phyloP scores from a whole-genome alignment of 495 filamentous ascomycete species.

The Mycothermus thermophilus region DNA sequence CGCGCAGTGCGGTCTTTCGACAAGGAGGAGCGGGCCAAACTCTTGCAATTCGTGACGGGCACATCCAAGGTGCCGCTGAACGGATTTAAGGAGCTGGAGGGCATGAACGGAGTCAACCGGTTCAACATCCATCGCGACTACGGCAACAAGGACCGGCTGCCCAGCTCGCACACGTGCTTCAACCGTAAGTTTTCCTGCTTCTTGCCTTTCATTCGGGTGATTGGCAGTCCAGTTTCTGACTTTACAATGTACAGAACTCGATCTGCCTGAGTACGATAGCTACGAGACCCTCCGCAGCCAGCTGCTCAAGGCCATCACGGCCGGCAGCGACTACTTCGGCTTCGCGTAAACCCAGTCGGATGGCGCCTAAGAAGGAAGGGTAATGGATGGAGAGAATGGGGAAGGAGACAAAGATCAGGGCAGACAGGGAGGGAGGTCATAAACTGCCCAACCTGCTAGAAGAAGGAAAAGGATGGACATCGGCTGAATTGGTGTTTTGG shows the following conservation, averaged over 20 bases:
- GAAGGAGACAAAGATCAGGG: constrained; percentile 1
- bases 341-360: constrained; percentile 56
- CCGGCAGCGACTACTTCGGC: constrained; percentile 94
- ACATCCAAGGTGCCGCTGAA: constrained; percentile 98
- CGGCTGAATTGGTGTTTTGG: background rate
- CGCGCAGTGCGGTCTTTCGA: constrained; percentile 94
- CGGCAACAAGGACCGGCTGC: constrained; percentile 91
- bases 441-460: constrained; percentile 12
- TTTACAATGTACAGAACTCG: constrained; percentile 64
- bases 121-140: constrained; percentile 99
- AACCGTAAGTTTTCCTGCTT: constrained; percentile 98
- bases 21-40: constrained; percentile 95
- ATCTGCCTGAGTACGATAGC: constrained; percentile 95
- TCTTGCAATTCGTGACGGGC: constrained; percentile 95
- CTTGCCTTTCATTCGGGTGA: no score
- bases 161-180: constrained; percentile 96
- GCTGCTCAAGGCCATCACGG: constrained; percentile 84
- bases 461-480: background rate
- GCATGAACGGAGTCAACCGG: constrained; percentile 95
- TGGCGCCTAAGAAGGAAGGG: background rate
- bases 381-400: background rate
- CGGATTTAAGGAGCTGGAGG: constrained; percentile 96
- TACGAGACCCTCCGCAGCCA: constrained; percentile 83
- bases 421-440: constrained; percentile 13
- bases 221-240: background rate